phyloP scores from a whole-genome alignment of 1,284 basidiomycete genomes.

The Naganishia albida region DNA sequence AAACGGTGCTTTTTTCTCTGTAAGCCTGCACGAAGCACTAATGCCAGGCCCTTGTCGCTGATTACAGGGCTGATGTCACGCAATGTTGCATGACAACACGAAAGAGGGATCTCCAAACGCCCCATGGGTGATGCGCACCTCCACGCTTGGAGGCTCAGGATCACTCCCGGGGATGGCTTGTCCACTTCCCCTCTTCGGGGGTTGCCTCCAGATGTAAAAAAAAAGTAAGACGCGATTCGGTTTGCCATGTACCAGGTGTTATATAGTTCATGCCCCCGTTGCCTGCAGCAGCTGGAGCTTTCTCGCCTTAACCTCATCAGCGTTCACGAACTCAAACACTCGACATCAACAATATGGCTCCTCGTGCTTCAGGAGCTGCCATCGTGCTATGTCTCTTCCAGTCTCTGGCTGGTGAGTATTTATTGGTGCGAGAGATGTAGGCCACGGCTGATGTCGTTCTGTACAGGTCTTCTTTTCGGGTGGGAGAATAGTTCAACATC shows the following conservation, averaged over 20 bases:
- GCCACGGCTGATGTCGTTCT: not conserved
- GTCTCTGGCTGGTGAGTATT: constrained; percentile 32
- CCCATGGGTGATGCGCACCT: constrained; percentile 4
- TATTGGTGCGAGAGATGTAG: not conserved
- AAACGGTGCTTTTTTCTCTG: constrained; percentile 4
- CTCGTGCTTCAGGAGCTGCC: constrained; percentile 30
- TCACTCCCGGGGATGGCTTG: constrained; percentile 23
- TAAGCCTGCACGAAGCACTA: not conserved
- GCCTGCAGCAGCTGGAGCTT: too few species aligned
- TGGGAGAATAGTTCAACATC: constrained; percentile 35
- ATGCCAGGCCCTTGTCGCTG: not conserved
- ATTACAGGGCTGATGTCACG: constrained; percentile 6
- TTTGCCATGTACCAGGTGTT: constrained; percentile 3
- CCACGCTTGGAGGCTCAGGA: not conserved
- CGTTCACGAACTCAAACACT: not conserved
- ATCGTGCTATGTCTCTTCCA: constrained; percentile 35
- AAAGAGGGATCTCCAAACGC: not conserved
- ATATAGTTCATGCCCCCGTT: constrained; percentile 10
- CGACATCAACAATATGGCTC: constrained; percentile 18
- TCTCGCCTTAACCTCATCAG: not conserved
- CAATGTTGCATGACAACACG: constrained; percentile 12
- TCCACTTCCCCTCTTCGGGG: constrained; percentile 5
- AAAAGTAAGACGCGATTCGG: constrained; percentile 7
- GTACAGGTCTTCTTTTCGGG: constrained; percentile 31
- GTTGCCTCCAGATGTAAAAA: constrained; percentile 11